Evolutionary conservation across 2,329 filamentous ascomycete species (phyloP).

Genomic region (Microascus cirrosus): DNA sequence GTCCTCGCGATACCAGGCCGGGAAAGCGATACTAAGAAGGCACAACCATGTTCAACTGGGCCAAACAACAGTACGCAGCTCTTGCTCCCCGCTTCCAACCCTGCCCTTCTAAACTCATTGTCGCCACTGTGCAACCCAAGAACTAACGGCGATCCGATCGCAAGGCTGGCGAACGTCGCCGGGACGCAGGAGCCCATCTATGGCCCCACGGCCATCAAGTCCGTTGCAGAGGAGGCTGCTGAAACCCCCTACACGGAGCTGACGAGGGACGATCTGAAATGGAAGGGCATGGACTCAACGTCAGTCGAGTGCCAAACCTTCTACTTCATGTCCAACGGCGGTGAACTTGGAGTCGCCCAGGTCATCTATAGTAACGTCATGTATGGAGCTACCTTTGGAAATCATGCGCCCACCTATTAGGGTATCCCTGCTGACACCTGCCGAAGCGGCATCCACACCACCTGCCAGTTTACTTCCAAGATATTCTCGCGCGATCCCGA

Average conservation of each 20-base stretch:
- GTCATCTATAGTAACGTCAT: slow-evolving; percentile 96
- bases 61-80: slow-evolving; percentile 68
- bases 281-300: slow-evolving; percentile 71
- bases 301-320: slow-evolving; percentile 92
- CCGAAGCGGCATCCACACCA: slow-evolving; percentile 73
- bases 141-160: neutral
- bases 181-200: slow-evolving; percentile 96
- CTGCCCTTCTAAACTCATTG: neutral
- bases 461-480: slow-evolving; percentile 89
- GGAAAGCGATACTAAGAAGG: neutral
- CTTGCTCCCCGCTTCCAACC: slow-evolving; percentile 2
- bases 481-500: slow-evolving; percentile 68
- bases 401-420: neutral
- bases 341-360: slow-evolving; percentile 69
- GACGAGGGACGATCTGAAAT: slow-evolving; percentile 68
- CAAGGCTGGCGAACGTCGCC: slow-evolving; percentile 65
- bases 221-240: slow-evolving; percentile 72
- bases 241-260: slow-evolving; percentile 71
- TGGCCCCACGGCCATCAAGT: slow-evolving; percentile 75
- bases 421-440: slow-evolving; percentile 10
- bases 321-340: slow-evolving; percentile 74
- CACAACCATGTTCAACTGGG: slow-evolving; percentile 78
- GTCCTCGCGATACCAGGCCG: neutral
- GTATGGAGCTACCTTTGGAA: slow-evolving; percentile 39
- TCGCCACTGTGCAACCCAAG: neutral